Conservation (phyloP, 73 alveolate genomes). For the Stentor coeruleus region DNA sequence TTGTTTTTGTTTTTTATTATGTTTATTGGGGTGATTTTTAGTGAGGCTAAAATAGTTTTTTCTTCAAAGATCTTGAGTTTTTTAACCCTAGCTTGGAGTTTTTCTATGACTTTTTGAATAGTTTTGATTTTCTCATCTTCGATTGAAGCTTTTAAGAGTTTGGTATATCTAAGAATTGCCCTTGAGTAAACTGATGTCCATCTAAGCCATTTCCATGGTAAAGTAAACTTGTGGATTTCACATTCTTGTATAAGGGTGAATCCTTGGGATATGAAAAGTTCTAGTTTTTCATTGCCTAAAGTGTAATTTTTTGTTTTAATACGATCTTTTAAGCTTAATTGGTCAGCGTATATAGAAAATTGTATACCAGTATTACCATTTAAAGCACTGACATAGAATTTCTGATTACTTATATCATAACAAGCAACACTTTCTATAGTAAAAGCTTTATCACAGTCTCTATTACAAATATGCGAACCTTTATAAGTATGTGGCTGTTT, state of each 20-base stretch:
- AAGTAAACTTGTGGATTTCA: constrained; percentile 32
- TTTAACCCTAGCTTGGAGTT: constrained; percentile 35
- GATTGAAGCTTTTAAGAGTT: not conserved
- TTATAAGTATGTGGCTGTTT: not conserved
- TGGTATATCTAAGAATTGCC: constrained; percentile 20
- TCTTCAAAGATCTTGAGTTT: constrained; percentile 26
- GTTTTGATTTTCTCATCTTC: not conserved
- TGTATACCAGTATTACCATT: not conserved
- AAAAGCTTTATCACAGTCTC: constrained; percentile 23
- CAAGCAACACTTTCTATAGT: constrained; percentile 18
- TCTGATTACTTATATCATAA: not conserved
- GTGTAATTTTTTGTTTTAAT: not conserved
- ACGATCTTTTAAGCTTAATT: not conserved
- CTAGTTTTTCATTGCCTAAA: not conserved
- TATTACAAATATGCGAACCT: constrained; percentile 27
- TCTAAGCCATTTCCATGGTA: constrained; percentile 74
- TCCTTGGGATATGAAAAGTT: constrained; percentile 28
- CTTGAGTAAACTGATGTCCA: constrained; percentile 25
- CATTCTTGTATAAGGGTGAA: constrained; percentile 23
- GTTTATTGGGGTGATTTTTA: not conserved
- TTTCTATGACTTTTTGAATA: constrained; percentile 27
- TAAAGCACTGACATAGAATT: not conserved
- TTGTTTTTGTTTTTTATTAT: not conserved
- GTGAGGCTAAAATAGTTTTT: not conserved
- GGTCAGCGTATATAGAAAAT: constrained; percentile 15